Evolutionary conservation across 2,329 filamentous ascomycete genomes (phyloP).

Genomic region (Fusarium domesticum): DNA sequence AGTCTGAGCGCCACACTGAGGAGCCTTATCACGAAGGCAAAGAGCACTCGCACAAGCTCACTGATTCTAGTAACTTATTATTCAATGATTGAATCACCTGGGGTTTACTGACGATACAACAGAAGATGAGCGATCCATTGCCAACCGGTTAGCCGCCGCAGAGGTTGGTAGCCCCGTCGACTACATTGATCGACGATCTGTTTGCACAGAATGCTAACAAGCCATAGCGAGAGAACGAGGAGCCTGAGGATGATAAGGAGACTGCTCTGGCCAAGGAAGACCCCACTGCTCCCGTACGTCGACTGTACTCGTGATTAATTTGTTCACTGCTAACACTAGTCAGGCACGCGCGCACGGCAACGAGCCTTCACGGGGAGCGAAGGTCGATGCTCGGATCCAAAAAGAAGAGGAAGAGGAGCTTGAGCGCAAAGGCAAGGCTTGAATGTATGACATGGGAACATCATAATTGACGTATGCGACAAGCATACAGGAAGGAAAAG

Average conservation of each 20-base stretch:
- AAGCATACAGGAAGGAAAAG: slow-evolving; percentile 14
- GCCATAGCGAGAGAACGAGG: slow-evolving; percentile 31
- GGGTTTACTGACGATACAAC: slow-evolving; percentile 16
- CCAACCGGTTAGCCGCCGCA: slow-evolving; percentile 67
- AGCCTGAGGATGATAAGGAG: slow-evolving; percentile 46
- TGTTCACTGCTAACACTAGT: slow-evolving; percentile 4
- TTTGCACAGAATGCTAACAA: slow-evolving; percentile 6
- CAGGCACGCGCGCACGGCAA: slow-evolving; percentile 67
- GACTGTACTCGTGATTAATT: background rate
- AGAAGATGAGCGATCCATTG: slow-evolving; percentile 71
- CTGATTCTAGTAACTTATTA: slow-evolving; percentile 64
- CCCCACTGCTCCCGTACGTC: slow-evolving; percentile 54
- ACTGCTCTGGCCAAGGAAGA: slow-evolving; percentile 52
- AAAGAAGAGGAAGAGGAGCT: slow-evolving; percentile 66
- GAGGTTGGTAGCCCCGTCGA: slow-evolving; percentile 42
- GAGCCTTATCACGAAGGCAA: slow-evolving; percentile 71
- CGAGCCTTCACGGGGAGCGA: slow-evolving; percentile 67
- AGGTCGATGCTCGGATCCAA: slow-evolving; percentile 66
- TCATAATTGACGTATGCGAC: slow-evolving; percentile 6
- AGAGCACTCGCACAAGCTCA: slow-evolving; percentile 62
- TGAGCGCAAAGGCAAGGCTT: slow-evolving; percentile 51
- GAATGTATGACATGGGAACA: slow-evolving; percentile 4
- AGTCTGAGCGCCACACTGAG: slow-evolving; percentile 48
- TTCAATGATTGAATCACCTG: background rate
- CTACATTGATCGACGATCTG: too few species aligned